Evolutionary conservation across 1,139 yeast species (phyloP), one percentile per base, ranked within the genome.

Genomic region (Yamadazyma songkhlaensis): DNA sequence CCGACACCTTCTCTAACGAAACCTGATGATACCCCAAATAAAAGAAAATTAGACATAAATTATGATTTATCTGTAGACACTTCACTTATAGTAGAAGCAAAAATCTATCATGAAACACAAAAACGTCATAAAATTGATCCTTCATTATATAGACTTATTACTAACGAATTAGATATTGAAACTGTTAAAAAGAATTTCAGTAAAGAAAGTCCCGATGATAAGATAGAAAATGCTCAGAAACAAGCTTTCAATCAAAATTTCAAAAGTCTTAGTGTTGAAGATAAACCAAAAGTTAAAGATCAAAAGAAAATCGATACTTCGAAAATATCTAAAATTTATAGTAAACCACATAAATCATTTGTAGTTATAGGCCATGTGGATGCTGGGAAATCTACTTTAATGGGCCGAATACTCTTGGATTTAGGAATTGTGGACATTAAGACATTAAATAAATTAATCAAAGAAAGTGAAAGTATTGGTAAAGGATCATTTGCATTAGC

Each of bases 321-420:
- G 2, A 64, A 77, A 35, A 55, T 74, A 13, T 41, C 60, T 6
- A 49, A 55, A 5, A 52, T 67, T 13, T 61, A 60, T 28, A 42
- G 57, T 10, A 84, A 84, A 51, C 88, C 90, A 3, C 81, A 77
- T 45, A 67, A 82, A 39, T 80, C 90, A 13, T 84, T 87, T 57
- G 95, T 88, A 22, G 94, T 88, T 3, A 80, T 86, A 44, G 98
- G 99, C 3, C 98, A 94, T 63, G 97, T 94, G 13, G 99, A 94
- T 64, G 95, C 97, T 0, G 99, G 99, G 9, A 94, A 94, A 58
- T 88, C 96, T 3, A 94, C 99, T 0, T 67, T 94, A 25, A 84
- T 94, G 79, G 99, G 99, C 7, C 70, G 98, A 41, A 60, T 94
- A 31, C 59, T 94, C 31, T 82, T 82, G 42, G 97, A 92, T 51